phyloP scores from a whole-genome alignment of 1,284 basidiomycete genomes.

The Ganoderma sp. region DNA sequence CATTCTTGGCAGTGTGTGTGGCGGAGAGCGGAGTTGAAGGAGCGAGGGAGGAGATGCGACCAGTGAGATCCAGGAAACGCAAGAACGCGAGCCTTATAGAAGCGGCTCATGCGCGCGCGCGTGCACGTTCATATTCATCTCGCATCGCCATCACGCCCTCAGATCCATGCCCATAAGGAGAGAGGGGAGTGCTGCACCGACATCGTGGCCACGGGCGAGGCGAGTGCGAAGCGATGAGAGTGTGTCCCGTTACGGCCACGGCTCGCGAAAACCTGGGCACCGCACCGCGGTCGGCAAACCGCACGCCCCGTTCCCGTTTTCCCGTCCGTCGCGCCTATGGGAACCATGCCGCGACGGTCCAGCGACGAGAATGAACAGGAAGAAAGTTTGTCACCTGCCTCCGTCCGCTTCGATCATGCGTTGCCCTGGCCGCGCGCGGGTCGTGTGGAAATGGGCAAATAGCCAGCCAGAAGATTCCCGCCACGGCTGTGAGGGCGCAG shows the following conservation, averaged over 20 bases:
- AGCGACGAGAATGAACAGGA: constrained; percentile 17
- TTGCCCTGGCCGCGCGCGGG: constrained; percentile 16
- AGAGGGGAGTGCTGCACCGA: constrained; percentile 19
- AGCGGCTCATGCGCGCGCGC: constrained; percentile 11
- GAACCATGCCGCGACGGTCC: constrained; percentile 23
- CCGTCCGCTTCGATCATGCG: constrained; percentile 22
- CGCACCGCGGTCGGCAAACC: constrained; percentile 25
- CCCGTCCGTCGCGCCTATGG: constrained; percentile 22
- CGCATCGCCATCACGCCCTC: constrained; percentile 8
- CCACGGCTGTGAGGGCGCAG: constrained; percentile 17
- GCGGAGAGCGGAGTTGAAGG: constrained; percentile 30
- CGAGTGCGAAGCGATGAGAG: constrained; percentile 29
- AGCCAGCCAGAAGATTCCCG: constrained; percentile 23
- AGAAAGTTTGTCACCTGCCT: constrained; percentile 25
- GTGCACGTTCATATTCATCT: constrained; percentile 11
- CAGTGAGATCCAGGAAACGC: constrained; percentile 23
- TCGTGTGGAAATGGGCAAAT: constrained; percentile 25
- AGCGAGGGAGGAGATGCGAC: constrained; percentile 22
- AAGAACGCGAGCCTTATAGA: constrained; percentile 27
- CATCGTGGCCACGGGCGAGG: constrained; percentile 30
- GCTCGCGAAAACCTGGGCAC: constrained; percentile 20
- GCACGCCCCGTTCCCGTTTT: constrained; percentile 18
- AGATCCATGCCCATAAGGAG: constrained; percentile 9
- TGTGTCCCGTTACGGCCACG: constrained; percentile 20
- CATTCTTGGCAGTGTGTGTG: constrained; percentile 23